Evolutionary conservation across 169 alveolate species (phyloP), one percentile per base, ranked within the genome.

Genomic region (Eimeria zaria): DNA sequence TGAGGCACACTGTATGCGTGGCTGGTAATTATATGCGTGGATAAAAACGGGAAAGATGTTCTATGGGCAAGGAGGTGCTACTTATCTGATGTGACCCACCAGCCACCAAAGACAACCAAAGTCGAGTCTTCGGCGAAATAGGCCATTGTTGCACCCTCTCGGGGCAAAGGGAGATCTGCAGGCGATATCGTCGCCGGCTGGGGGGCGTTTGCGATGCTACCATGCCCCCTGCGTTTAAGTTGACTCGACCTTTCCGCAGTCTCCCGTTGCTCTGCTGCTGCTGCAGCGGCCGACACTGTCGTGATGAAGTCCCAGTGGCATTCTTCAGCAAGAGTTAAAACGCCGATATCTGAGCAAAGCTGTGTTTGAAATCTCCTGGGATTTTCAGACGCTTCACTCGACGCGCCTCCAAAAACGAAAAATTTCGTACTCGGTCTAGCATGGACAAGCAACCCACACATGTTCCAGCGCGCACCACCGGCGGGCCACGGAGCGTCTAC

Each of bases 391-490:
- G 97, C 97, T 87, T 97, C 98, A 93, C 99, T 99, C 46, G 98
- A 97, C 58, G 98, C 97, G 81, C 99, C 99, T 44, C 99, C 99
- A 87, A 98, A 99, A 46, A 98, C 97, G 95, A 99, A 98, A 95
- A 98, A 98, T 95, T 99, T 99, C 99, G 99, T 98, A 30, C 98
- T 97, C 11, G 99, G 99, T 46, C 99, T 99, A 48, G 99, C 99
- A 95, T 98, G 99, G 53, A 99, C 99, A 97, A 98, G 98, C 97
- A 98, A 97, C 83, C 98, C 98, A 67, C 98, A 96, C 97, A 97
- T 97, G 96, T 98, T 99, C 99, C 99, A 99, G 83, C 99, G 98
- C 41, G 99, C 99, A 48, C 84, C 73, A 44, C 92, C 76, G n/a
- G 97, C 97, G 71, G 98, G 98, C 97, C 98, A 98, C 48, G 96